Base-by-base conservation (phyloP, 371 early-diverging fungal species). In the Mortierella sp. region DNA sequence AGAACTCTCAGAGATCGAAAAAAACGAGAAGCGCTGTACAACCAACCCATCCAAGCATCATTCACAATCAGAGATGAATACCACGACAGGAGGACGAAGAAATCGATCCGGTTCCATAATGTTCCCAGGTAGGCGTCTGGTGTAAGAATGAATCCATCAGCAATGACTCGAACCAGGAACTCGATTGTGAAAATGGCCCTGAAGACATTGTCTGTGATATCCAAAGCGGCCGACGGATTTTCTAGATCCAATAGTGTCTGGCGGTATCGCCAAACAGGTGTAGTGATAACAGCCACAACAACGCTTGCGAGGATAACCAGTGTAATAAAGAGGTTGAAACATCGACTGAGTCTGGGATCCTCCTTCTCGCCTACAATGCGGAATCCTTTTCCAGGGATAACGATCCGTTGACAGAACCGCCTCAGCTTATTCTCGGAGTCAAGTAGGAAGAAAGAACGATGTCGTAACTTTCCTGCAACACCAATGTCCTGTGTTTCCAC, bases 101-200 rank as follows among this genome's bases (percentile, higher is more conserved):
- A 79, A 71, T 92, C 91, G 39, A 90, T 74, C 18, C 81, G 30
- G 65, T 91, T 89, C 90, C 90, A 90, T 7, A 86, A 83, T 43
- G 87, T 83, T 30, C 81, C 58, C 46, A 91, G 56, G 61, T 89
- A 90, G 2, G 90, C 90, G 50, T 89, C 86, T 1, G 91, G 91
- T 1, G 91, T 86, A 54, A 90, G 69, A 5, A 89, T 51, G 16
- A 90, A 82, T 23, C 92, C 91, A 67, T 90, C 87, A 0, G 91
- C 92, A 56, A 89, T 80, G 31, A 87, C 76, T 42, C 88, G 87
- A 49, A 92, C 73, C 0, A 87, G 26, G 52, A 90, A 85, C 56
- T 92, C 92, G 18, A 87, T 8, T 0, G 86, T 81, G 50, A 90
- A 91, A 14, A 90, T 80, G 9, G 81, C 63, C 0, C 84, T 85